Evolutionary conservation across 2,329 filamentous ascomycete species (phyloP).

Genomic region (Coccinonectria pachysandricola): DNA sequence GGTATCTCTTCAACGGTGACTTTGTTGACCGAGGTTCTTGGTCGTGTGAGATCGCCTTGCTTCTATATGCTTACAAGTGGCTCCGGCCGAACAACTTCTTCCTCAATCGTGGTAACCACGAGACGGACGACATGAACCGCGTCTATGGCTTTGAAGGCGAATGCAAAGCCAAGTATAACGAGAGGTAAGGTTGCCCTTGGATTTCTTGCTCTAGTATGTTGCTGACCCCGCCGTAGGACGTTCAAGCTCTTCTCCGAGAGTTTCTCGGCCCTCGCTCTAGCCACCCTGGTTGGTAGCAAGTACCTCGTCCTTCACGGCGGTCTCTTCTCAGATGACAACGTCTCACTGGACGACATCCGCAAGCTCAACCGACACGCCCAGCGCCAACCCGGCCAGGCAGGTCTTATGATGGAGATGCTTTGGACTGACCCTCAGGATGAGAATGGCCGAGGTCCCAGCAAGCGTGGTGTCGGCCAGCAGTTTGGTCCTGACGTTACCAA

Average conservation of each 20-base stretch:
- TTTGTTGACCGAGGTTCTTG: slow-evolving; percentile 97
- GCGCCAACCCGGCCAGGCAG: slow-evolving; percentile 82
- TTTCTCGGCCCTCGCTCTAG: slow-evolving; percentile 86
- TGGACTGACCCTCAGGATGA: slow-evolving; percentile 93
- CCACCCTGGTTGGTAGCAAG: slow-evolving; percentile 82
- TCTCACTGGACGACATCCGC: slow-evolving; percentile 85
- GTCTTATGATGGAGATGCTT: slow-evolving; percentile 99
- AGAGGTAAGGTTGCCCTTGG: slow-evolving; percentile 38
- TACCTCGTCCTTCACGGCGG: slow-evolving; percentile 91
- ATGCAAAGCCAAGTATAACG: slow-evolving; percentile 96
- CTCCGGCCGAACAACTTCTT: slow-evolving; percentile 79
- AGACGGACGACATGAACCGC: slow-evolving; percentile 98
- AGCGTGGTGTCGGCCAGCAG: slow-evolving; percentile 90
- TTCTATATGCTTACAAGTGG: slow-evolving; percentile 97
- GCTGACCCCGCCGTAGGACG: slow-evolving; percentile 37
- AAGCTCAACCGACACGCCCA: slow-evolving; percentile 87
- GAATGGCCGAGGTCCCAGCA: slow-evolving; percentile 83
- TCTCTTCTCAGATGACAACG: slow-evolving; percentile 89
- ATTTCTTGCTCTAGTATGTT: not conserved
- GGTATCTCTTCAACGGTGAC: slow-evolving; percentile 96
- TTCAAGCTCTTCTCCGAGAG: slow-evolving; percentile 98
- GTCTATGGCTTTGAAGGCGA: slow-evolving; percentile 98
- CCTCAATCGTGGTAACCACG: slow-evolving; percentile 95
- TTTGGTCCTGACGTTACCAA: slow-evolving; percentile 96
- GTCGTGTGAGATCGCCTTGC: slow-evolving; percentile 92